phyloP scores from a whole-genome alignment of 139 green algal species.

The Volvox africanus region DNA sequence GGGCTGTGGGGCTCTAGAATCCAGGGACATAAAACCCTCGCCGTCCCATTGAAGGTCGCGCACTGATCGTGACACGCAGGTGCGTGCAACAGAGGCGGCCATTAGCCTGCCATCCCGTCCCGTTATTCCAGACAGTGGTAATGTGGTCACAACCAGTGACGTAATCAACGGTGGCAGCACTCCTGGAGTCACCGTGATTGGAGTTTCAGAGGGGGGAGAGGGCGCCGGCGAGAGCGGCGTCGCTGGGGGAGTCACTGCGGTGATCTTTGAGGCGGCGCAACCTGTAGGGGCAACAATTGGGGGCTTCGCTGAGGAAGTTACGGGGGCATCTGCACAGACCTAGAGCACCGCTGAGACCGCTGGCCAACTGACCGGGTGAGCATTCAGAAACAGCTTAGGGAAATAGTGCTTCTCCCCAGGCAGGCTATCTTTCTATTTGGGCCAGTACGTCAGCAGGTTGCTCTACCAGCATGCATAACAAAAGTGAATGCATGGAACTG shows the following conservation, averaged over 20 bases:
- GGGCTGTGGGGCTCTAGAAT: too few relatives aligned
- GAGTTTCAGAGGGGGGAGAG: background rate
- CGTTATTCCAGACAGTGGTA: too few relatives aligned
- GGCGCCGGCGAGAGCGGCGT: background rate
- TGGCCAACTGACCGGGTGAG: constrained; percentile 14
- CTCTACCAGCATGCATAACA: too few relatives aligned
- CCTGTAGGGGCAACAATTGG: background rate
- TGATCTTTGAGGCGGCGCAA: background rate
- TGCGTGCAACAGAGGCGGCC: constrained; percentile 18
- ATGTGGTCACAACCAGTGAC: background rate
- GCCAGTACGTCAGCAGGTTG: too few relatives aligned
- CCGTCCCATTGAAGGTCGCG: too few relatives aligned
- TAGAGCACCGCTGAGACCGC: background rate
- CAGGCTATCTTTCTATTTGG: too few relatives aligned
- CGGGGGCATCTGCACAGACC: background rate
- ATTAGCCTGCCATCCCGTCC: constrained; percentile 12
- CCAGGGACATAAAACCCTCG: too few relatives aligned
- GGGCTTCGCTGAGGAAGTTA: background rate
- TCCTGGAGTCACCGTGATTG: too few relatives aligned
- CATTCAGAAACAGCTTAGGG: too few relatives aligned
- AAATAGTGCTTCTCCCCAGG: too few relatives aligned
- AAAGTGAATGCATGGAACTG: too few relatives aligned
- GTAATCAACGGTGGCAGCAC: background rate
- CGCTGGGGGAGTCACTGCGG: background rate
- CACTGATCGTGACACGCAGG: background rate